phyloP scores from a whole-genome alignment of 2,329 filamentous ascomycete species.

The Neonectria neomacrospora region DNA sequence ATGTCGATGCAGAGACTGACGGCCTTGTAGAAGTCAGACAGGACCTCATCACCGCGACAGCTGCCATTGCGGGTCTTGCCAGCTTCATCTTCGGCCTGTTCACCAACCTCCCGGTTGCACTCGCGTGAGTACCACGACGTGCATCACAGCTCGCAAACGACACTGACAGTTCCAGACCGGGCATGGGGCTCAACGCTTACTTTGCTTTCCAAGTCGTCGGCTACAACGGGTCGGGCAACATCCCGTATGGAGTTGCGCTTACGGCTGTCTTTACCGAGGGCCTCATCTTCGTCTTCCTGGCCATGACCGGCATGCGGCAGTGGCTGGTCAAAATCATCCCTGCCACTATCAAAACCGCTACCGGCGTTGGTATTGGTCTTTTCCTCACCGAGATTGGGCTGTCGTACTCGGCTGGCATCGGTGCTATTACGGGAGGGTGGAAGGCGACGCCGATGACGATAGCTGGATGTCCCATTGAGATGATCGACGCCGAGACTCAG shows the following conservation, averaged over 20 bases:
- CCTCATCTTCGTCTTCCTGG: conserved; percentile 79
- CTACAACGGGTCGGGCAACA: conserved; percentile 74
- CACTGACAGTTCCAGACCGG: conserved; percentile 48
- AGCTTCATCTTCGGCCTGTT: conserved; percentile 46
- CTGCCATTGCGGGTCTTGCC: conserved; percentile 77
- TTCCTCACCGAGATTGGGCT: conserved; percentile 78
- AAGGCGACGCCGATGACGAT: conserved; percentile 73
- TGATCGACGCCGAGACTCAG: conserved; percentile 23
- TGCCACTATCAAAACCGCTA: conserved; percentile 82
- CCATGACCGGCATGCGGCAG: conserved; percentile 81
- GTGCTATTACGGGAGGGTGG: conserved; percentile 72
- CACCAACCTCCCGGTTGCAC: conserved; percentile 37
- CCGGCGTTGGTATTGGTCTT: conserved; percentile 81
- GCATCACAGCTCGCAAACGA: conserved; percentile 54
- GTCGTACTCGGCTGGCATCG: conserved; percentile 81
- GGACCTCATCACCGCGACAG: conserved; percentile 82
- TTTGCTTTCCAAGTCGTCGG: conserved; percentile 77
- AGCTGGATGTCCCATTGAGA: conserved; percentile 67
- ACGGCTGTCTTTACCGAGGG: conserved; percentile 87
- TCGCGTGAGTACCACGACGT: conserved; percentile 26
- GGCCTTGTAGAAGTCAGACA: conserved; percentile 65
- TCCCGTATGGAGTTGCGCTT: conserved; percentile 77
- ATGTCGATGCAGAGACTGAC: neutral
- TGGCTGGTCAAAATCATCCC: conserved; percentile 85
- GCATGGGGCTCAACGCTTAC: conserved; percentile 76